Evolutionary conservation across 2,329 filamentous ascomycete species (phyloP), one percentile per base, ranked within the genome.

Genomic region (Aureobasidium sp.): DNA sequence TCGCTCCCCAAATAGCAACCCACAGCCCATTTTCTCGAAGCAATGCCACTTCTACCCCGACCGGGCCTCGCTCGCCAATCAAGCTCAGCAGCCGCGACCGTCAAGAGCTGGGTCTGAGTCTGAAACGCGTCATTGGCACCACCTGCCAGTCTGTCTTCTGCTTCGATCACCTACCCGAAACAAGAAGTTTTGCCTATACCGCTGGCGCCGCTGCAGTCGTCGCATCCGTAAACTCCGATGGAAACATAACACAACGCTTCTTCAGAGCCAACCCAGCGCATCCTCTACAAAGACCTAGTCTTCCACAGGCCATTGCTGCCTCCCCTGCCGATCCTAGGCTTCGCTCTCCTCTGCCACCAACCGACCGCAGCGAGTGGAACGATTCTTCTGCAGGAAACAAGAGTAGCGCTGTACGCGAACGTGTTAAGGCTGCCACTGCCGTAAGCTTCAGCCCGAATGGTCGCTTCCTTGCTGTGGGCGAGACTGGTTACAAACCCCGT

Each of bases 161-260:
- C 65, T 96, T 99, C 74, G 91, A 95, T 72, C 87, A 84, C 66
- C 85, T 93, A 64, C 80, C 87, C 44, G 84, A 87, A 14, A 87
- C 83, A 59, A 78, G 78, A 62, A 81, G 81, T 56, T 96, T 97
- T 75, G 91, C 91, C 61, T 94, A 96, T 73, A 92, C 91, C 65
- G 93, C 94, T 9, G 94, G 94, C 61, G 94, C 91, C 11, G 91
- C 93, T 47, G 93, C 91, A n/a, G 90, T 99, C 0, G 84, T 97
- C 20, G 90, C 92, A 8, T 87, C 89, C 67, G 80, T 97, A 58
- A 84, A 90, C 66, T 84, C 86, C 57, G 80, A 89, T 36, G 71
- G 82, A 65, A 74, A 78, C 63, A 75, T 87, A 70, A 83, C 82
- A 1, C 93, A 97, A 73, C 87, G 91, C 64, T 97, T 97, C 78